Base-by-base conservation (phyloP, 129 eudicot species). In the Tagetes patula region DNA sequence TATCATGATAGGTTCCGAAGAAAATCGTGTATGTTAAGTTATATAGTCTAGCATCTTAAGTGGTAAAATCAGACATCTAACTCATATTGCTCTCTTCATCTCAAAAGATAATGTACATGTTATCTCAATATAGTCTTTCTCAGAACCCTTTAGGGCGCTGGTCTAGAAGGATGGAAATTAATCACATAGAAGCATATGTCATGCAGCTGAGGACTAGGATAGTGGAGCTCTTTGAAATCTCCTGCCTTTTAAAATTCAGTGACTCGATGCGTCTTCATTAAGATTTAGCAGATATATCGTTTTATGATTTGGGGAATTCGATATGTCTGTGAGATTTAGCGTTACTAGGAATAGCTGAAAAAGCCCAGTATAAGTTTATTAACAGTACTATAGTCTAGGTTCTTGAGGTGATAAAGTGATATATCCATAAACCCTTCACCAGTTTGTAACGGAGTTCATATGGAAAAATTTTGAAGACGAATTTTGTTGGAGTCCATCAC, bases 391-490 rank as follows among this genome's bases (percentile, higher is more conserved):
- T 10, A 34, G 58, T 34, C n/a, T 77, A 77, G 75, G 70, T 6
- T 37, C 70, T 68, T 68, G 34, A 20, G 74, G 40, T 67, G 80
- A 67, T 36, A 33, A 20, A 67, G 40, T 67, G 80, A 67, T 36
- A 33, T 77, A 42, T 49, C 13, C 8, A 34, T 32, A 39, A 49
- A 52, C 67, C 13, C 7, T 68, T 61, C 66, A 40, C 55, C 46
- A 13, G 45, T 68, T 56, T 72, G 41, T 56, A 47, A 49, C 60
- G 77, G 74, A 58, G 64, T 59, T 59, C 20, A 36, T 34, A 62
- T 61, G 77, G 65, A 33, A 40, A 41, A 64, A 40, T 62, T 70
- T 50, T 70, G 76, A 63, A 75, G 84, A 69, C 65, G 73, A 66
- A 65, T 31, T 27, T 36, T 49, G 36, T 62, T 47, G 45, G 62